Conservation (phyloP, 2,329 filamentous ascomycete genomes). For the Cercospora nicotianae region DNA sequence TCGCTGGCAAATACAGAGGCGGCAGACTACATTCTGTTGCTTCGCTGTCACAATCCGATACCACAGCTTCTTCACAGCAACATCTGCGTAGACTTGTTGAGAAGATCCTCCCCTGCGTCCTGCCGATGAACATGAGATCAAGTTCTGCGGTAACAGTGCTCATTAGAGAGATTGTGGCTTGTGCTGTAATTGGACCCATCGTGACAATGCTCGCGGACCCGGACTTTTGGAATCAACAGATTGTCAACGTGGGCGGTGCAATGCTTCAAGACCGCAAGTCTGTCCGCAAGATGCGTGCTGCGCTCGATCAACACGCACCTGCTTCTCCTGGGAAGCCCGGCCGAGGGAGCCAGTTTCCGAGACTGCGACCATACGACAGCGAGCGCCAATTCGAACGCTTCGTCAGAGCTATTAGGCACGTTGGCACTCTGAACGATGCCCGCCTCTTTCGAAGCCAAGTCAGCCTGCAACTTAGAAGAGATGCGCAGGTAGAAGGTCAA, state of each 20-base stretch:
- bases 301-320: conserved; percentile 89
- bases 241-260: conserved; percentile 73
- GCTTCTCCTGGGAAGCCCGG: conserved; percentile 53
- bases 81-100: conserved; percentile 76
- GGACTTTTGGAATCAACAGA: conserved; percentile 95
- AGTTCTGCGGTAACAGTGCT: conserved; percentile 80
- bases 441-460: conserved; percentile 89
- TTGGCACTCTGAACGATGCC: conserved; percentile 89
- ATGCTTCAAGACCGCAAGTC: conserved; percentile 95
- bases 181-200: conserved; percentile 82
- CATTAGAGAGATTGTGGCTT: conserved; percentile 86
- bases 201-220: conserved; percentile 81
- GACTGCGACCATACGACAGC: conserved; percentile 76
- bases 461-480: conserved; percentile 84
- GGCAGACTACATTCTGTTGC: conserved; percentile 87
- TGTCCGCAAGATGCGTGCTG: conserved; percentile 85
- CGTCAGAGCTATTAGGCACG: conserved; percentile 81
- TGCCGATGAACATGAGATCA: conserved; percentile 71
- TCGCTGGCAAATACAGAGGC: conserved; percentile 89
- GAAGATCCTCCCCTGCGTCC: conserved; percentile 69
- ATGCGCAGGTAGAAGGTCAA: conserved; percentile 73
- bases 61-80: conserved; percentile 81
- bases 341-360: conserved; percentile 65
- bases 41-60: conserved; percentile 78
- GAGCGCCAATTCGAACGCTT: conserved; percentile 94